Evolutionary conservation across 139 green algal species (phyloP), one percentile per base, ranked within the genome.

Genomic region (Chlamydomonas schloesseri): DNA sequence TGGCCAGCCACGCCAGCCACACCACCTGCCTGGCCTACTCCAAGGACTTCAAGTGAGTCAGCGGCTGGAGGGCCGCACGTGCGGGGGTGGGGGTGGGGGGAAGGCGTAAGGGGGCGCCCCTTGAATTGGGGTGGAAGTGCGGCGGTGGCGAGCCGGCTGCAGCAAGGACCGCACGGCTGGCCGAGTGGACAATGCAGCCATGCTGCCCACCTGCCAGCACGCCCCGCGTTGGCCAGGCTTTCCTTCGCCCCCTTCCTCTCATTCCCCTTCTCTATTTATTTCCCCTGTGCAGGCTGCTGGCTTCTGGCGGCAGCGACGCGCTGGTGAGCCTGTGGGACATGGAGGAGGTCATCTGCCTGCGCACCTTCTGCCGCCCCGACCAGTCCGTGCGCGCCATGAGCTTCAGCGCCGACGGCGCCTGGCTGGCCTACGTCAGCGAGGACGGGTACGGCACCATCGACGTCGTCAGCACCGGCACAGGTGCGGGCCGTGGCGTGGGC

Each of bases 321-420:
- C 73, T 84, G 23, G 55, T 90, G 3, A 73, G 65, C 34, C 73
- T 90, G 53, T 90, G 87, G 87, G 87, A 90, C 23, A 47, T 84
- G 50, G 81, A 85, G 11, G 81, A 84, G 29, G 55, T 87, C 65
- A 37, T 81, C 20, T 73, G 72, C 33, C 28, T 70, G 31, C 73
- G 80, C 53, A 88, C 87, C 26, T 87, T 36, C 80, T 71, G 71
- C 50, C 80, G 84, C 24, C 84, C 84, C 37, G 87, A 90, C 80
- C 80, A 88, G 80, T 73, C 87, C 15, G 81, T 90, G 64, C 80
- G 87, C 26, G 75, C 73, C 18, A 33, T 90, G 31, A 74, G 73
- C 31, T 69, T 90, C 57, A 75, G 46, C 50, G 18, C 67, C 21
- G 87, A 90, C 37, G 69, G 65, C 53, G 33, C 31, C 58, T 81